Percentiles rank a stretch among this genome's conserved stretches.
Conservation (phyloP, 176 grass and related monocot genomes). For the Guadua angustifolia region DNA sequence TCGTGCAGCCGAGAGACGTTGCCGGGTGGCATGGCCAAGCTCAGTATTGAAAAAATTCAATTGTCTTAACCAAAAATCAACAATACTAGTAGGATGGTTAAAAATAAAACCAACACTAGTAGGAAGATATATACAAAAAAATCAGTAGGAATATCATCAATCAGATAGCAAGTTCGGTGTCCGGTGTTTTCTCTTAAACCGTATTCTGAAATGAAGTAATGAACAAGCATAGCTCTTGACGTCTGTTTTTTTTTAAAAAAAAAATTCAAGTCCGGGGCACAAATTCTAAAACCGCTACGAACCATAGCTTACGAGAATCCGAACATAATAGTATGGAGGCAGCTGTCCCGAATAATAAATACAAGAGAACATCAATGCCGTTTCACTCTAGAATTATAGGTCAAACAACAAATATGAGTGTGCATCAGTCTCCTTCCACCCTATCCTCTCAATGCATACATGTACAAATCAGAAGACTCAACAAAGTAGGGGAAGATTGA, state of each 20-base stretch:
- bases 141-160: too few species aligned
- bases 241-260: background rate
- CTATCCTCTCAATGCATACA: constrained; percentile 39
- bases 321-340: background rate
- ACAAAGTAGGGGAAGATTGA: constrained; percentile 14
- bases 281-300: background rate
- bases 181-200: background rate
- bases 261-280: background rate
- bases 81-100: too few species aligned
- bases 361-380: background rate
- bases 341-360: background rate
- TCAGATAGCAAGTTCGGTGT: too few species aligned
- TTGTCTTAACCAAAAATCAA: too few species aligned
- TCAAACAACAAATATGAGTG: background rate
- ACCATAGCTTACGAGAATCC: background rate
- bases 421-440: background rate
- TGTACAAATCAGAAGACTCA: constrained; percentile 36
- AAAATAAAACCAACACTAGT: background rate
- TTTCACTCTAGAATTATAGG: constrained; percentile 15
- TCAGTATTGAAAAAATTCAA: too few species aligned
- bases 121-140: too few species aligned
- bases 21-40: too few species aligned
- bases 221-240: background rate
- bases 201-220: background rate
- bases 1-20: too few species aligned